Percentiles rank a stretch among this genome's conserved stretches.
phyloP scores from a whole-genome alignment of 441 rosid species.

The Euphorbia schlechtendalii region DNA sequence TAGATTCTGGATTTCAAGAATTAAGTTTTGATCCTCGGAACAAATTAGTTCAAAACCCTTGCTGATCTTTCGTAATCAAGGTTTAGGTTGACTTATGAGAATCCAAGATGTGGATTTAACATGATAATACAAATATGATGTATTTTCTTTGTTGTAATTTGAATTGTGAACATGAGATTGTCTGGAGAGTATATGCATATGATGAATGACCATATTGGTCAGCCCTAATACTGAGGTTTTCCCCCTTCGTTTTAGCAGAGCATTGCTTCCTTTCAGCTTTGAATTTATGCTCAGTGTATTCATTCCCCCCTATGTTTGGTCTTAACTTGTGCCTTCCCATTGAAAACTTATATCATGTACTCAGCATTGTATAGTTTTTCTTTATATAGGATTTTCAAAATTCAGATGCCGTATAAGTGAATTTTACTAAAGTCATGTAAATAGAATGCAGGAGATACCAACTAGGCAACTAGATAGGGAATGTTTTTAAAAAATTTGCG shows the following conservation, averaged over 20 bases:
- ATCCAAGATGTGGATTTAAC: not conserved
- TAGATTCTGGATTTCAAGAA: not conserved
- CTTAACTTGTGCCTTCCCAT: no score
- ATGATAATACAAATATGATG: not conserved
- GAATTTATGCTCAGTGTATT: no score
- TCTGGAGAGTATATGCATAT: not conserved
- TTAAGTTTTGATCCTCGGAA: not conserved
- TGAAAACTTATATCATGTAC: no score
- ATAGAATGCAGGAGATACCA: not conserved
- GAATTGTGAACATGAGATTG: not conserved
- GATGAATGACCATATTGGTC: no score
- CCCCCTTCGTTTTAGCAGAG: no score
- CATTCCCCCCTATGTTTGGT: no score
- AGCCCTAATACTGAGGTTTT: no score
- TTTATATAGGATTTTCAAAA: not conserved
- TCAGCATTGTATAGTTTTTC: not conserved
- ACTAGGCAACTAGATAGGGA: not conserved
- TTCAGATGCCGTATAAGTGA: not conserved
- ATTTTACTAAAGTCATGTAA: not conserved
- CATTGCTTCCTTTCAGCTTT: no score
- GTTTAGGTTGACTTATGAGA: constrained; percentile 2
- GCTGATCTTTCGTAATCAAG: not conserved
- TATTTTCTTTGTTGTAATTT: not conserved
- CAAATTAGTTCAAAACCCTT: constrained; percentile 2
- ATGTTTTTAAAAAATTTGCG: not conserved